phyloP scores from a whole-genome alignment of 75 land plant species.

The Sequoia sempervirens region DNA sequence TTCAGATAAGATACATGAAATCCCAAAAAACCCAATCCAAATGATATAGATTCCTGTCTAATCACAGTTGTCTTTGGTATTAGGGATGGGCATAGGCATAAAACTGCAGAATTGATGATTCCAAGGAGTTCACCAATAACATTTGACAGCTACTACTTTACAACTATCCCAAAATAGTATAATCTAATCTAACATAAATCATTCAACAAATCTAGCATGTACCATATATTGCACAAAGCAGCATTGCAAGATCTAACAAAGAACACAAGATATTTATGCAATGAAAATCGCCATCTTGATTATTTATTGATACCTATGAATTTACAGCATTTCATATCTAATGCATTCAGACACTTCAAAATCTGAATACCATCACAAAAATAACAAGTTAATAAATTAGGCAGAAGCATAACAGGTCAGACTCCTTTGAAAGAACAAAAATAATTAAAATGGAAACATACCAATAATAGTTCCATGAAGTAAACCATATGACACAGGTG shows the following conservation, averaged over 20 bases:
- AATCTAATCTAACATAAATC: neutral
- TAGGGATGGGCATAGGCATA: neutral
- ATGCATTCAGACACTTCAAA: neutral
- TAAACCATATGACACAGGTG: slow-evolving; percentile 59
- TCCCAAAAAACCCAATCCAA: neutral
- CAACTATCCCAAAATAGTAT: neutral
- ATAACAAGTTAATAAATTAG: neutral
- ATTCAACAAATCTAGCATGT: neutral
- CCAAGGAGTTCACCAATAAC: neutral
- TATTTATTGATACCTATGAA: neutral
- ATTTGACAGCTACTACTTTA: neutral
- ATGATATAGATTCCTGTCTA: neutral
- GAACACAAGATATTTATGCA: neutral
- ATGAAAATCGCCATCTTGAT: neutral
- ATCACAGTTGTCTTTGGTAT: neutral
- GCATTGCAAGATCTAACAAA: neutral
- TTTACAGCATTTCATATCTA: neutral
- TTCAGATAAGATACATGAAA: neutral
- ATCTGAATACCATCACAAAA: neutral
- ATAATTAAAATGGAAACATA: slow-evolving; percentile 7
- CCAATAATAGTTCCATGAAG: slow-evolving; percentile 89
- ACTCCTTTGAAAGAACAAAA: neutral
- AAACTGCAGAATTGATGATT: neutral
- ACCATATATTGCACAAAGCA: neutral
- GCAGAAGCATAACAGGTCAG: neutral